phyloP scores from a whole-genome alignment of 1,284 basidiomycete species.

The Caloboletus firmus region DNA sequence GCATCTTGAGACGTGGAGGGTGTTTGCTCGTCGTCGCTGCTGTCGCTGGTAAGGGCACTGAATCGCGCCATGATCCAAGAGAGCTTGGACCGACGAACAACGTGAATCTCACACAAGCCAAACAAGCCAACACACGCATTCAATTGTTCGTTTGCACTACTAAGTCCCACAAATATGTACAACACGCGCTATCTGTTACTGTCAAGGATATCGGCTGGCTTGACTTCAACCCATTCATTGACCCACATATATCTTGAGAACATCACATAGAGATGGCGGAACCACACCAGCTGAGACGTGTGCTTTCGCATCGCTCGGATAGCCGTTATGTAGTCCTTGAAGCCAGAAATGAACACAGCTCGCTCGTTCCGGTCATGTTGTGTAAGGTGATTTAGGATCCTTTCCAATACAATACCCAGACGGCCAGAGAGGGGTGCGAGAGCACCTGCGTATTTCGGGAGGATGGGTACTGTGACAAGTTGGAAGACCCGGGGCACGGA shows the following conservation, averaged over 20 bases:
- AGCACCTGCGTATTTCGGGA: slow-evolving; percentile 62
- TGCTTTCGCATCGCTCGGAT: slow-evolving; percentile 76
- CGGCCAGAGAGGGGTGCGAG: slow-evolving; percentile 50
- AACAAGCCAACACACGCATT: slow-evolving; percentile 32
- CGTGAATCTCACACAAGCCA: slow-evolving; percentile 17
- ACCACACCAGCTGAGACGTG: slow-evolving; percentile 83
- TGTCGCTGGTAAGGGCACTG: slow-evolving; percentile 43
- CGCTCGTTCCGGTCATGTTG: neutral
- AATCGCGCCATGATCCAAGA: slow-evolving; percentile 41
- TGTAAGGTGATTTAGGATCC: slow-evolving; percentile 15
- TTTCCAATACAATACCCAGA: slow-evolving; percentile 37
- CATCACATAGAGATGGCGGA: slow-evolving; percentile 81
- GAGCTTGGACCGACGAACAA: slow-evolving; percentile 20
- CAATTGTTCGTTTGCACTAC: neutral
- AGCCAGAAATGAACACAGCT: slow-evolving; percentile 50
- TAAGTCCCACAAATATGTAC: slow-evolving; percentile 1
- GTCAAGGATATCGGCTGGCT: neutral
- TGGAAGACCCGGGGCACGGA: slow-evolving; percentile 52
- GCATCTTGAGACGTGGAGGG: slow-evolving; percentile 26
- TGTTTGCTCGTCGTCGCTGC: slow-evolving; percentile 40
- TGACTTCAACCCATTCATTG: slow-evolving; percentile 67
- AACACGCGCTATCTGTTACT: neutral
- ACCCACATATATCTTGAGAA: slow-evolving; percentile 93
- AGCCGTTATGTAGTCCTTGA: slow-evolving; percentile 56
- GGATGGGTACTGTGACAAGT: slow-evolving; percentile 57